These are phyloP conservation scores for Tulasnella sp. DNA, from an alignment of 768 basidiomycete genomes.

Conservation along the genomic window DNA sequence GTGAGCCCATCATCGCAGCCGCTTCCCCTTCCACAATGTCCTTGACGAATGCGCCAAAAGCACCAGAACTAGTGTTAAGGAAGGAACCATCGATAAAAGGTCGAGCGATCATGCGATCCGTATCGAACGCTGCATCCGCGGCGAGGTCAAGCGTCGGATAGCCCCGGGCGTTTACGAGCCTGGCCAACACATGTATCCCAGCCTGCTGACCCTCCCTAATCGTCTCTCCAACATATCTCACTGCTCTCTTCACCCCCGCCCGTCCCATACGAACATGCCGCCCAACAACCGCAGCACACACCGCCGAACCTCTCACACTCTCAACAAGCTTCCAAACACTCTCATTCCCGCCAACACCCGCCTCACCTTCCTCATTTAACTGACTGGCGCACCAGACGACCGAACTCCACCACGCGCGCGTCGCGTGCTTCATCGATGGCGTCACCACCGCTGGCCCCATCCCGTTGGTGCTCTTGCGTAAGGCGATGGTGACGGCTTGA, in stretches of 20 bases:
- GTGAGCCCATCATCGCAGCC: not conserved
- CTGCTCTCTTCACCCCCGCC: not conserved
- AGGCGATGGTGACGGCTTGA: conserved; percentile 41
- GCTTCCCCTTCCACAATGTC: conserved; percentile 6
- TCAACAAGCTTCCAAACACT: not conserved
- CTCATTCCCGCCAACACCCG: not conserved
- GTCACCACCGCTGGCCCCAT: no score
- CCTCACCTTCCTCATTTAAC: conserved; percentile 23
- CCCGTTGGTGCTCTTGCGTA: conserved; percentile 49
- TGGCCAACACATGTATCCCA: not conserved
- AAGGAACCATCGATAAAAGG: conserved; percentile 5
- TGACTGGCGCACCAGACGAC: conserved; percentile 46
- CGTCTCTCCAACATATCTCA: not conserved
- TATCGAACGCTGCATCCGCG: not conserved
- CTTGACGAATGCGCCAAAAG: conserved; percentile 5
- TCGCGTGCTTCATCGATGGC: conserved; percentile 45
- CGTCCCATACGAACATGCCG: not conserved
- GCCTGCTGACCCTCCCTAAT: conserved; percentile 8
- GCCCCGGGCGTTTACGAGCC: not conserved
- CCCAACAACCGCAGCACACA: not conserved
- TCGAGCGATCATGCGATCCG: not conserved
- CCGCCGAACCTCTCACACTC: not conserved
- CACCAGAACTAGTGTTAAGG: not conserved
- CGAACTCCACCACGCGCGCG: conserved; percentile 50
- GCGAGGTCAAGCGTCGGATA: not conserved